Percentiles rank a stretch among this genome's conserved stretches.
phyloP scores from a whole-genome alignment of 2,329 filamentous ascomycete species.

The Beauveria pseudobassiana region DNA sequence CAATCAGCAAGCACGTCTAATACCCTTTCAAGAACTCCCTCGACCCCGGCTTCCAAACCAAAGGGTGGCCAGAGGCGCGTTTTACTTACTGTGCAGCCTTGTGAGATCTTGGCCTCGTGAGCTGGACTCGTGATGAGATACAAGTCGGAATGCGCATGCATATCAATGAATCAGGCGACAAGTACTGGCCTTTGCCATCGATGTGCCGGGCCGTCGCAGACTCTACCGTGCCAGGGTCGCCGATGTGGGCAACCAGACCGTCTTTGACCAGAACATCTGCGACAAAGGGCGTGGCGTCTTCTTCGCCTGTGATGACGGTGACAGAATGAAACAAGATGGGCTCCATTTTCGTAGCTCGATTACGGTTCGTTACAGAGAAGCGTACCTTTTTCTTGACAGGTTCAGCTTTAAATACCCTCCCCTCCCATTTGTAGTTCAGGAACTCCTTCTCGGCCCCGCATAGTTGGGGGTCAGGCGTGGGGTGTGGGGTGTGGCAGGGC shows the following conservation, averaged over 20 bases:
- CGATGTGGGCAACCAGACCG: constrained; percentile 17
- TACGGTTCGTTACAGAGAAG: not conserved
- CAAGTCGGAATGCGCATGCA: constrained; percentile 20
- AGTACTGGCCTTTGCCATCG: constrained; percentile 14
- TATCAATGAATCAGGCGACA: constrained; percentile 21
- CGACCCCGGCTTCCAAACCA: not conserved
- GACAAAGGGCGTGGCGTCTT: constrained; percentile 15
- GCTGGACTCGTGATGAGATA: constrained; percentile 18
- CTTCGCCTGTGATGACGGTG: constrained; percentile 18
- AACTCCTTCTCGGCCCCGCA: not conserved
- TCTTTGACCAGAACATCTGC: constrained; percentile 17
- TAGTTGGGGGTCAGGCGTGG: constrained; percentile 7
- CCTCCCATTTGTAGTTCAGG: not conserved
- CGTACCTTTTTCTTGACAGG: not conserved
- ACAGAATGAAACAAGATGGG: constrained; percentile 16
- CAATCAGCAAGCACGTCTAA: not conserved
- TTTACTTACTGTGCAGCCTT: constrained; percentile 19
- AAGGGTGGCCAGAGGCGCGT: not conserved
- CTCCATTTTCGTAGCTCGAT: not conserved
- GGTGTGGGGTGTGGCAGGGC: not conserved
- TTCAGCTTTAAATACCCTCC: not conserved
- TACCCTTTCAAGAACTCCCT: not conserved
- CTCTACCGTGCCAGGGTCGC: constrained; percentile 14
- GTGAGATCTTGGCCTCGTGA: constrained; percentile 19
- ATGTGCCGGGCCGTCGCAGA: constrained; percentile 12